Percentiles rank a stretch among this genome's conserved stretches.
These are phyloP conservation scores for Globisporangium barbulae DNA, from an alignment of 352 stramenopile species.

Conservation along the genomic window DNA sequence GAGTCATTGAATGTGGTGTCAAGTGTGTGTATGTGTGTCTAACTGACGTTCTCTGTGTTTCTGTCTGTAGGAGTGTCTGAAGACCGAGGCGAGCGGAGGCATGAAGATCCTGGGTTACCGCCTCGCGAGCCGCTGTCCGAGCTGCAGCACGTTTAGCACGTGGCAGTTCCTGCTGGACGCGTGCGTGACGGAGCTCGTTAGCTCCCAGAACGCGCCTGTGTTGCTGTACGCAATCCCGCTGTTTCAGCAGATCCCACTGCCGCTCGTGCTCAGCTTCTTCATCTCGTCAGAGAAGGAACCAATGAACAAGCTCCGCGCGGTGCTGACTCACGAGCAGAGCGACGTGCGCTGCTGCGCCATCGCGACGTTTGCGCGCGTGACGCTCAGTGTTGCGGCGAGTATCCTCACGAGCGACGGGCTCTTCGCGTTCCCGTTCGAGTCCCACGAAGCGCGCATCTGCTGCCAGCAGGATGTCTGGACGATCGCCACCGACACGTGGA, in stretches of 20 bases:
- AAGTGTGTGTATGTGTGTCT: neutral
- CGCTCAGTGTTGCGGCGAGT: conserved; percentile 41
- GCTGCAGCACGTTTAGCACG: conserved; percentile 54
- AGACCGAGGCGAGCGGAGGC: conserved; percentile 43
- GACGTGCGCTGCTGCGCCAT: conserved; percentile 63
- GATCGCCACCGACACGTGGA: conserved; percentile 76
- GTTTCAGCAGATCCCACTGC: conserved; percentile 51
- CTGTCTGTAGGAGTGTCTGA: conserved; percentile 52
- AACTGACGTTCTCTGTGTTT: neutral
- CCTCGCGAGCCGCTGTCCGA: conserved; percentile 46
- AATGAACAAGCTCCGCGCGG: conserved; percentile 72
- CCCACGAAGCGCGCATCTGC: conserved; percentile 73
- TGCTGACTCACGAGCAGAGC: conserved; percentile 64
- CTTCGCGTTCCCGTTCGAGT: conserved; percentile 78
- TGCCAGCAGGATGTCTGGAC: conserved; percentile 80
- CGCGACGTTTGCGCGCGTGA: conserved; percentile 50
- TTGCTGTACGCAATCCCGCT: conserved; percentile 51
- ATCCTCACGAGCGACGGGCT: conserved; percentile 51
- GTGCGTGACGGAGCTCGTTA: conserved; percentile 59
- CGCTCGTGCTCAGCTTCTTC: conserved; percentile 63
- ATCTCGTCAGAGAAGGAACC: conserved; percentile 61
- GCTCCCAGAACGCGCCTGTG: conserved; percentile 53
- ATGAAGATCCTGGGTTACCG: conserved; percentile 77
- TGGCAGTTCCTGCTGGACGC: conserved; percentile 67
- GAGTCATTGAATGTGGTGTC: neutral